Conservation (phyloP, 306 rosid genomes). For the Dalbergia oliveri region DNA sequence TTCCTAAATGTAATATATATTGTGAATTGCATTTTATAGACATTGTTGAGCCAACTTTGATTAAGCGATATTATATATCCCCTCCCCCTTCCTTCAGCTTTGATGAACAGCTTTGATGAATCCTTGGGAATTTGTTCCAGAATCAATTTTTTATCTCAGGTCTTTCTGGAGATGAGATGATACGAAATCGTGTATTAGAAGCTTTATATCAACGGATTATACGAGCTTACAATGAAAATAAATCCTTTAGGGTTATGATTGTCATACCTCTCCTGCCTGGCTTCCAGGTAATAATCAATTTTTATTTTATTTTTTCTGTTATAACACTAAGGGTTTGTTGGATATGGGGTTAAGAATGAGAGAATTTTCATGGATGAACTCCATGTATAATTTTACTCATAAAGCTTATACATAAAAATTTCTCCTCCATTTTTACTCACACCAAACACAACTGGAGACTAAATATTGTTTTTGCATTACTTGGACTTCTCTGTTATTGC, state of each 20-base stretch:
- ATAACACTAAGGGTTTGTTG: background rate
- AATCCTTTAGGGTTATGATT: slow-evolving; percentile 84
- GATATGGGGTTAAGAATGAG: no score
- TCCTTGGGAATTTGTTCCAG: slow-evolving; percentile 67
- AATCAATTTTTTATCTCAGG: slow-evolving; percentile 99
- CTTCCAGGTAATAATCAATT: slow-evolving; percentile 77
- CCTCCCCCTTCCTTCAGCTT: slow-evolving; percentile 1
- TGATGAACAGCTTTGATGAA: slow-evolving; percentile 10
- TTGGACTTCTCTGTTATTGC: slow-evolving; percentile 43
- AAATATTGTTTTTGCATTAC: slow-evolving; percentile 36
- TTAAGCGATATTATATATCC: slow-evolving; percentile 17
- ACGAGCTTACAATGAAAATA: slow-evolving; percentile 88
- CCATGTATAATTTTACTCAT: no score
- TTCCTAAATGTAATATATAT: slow-evolving; percentile 1
- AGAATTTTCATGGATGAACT: no score
- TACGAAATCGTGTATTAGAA: slow-evolving; percentile 90
- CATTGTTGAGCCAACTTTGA: background rate
- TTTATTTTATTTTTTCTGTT: slow-evolving; percentile 28
- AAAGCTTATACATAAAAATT: no score
- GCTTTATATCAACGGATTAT: slow-evolving; percentile 77
- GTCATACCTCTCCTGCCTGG: slow-evolving; percentile 98
- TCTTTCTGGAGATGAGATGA: slow-evolving; percentile 86
- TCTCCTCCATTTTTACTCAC: no score
- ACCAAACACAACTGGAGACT: background rate
- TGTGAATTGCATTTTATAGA: slow-evolving; percentile 13